A percentile compares a stretch with the other conserved stretches of the same genome.
Conservation (phyloP, 106 monocot species). For the Alisma plantagoaquatica region DNA sequence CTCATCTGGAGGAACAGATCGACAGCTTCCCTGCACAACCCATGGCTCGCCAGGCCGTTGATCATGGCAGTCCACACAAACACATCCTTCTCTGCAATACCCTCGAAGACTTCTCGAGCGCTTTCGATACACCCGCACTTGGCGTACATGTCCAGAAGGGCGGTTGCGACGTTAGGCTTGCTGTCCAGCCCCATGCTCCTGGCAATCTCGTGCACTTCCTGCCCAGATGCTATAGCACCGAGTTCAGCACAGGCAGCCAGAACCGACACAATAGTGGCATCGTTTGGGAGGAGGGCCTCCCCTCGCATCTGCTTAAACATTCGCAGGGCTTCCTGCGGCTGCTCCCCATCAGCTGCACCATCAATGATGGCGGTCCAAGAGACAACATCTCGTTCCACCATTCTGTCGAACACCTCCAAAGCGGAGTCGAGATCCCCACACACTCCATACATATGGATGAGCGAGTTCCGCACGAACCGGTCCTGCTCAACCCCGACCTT, state of each 20-base stretch:
- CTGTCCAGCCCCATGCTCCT: background rate
- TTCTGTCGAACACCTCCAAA: constrained; percentile 16
- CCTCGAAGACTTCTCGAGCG: constrained; percentile 6
- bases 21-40: constrained; percentile 31
- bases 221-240: constrained; percentile 4
- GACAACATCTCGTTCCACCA: constrained; percentile 13
- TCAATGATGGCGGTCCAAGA: constrained; percentile 22
- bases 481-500: constrained; percentile 1
- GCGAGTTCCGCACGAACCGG: constrained; percentile 12
- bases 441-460: constrained; percentile 14
- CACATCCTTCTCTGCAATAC: constrained; percentile 10
- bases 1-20: constrained; percentile 28
- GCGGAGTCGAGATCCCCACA: constrained; percentile 13
- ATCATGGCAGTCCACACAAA: constrained; percentile 38
- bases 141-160: constrained; percentile 18
- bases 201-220: constrained; percentile 7
- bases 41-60: constrained; percentile 34
- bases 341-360: constrained; percentile 4
- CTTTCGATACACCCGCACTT: constrained; percentile 22
- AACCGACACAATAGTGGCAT: constrained; percentile 15
- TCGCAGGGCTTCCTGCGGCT: constrained; percentile 5
- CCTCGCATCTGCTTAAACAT: constrained; percentile 8
- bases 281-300: constrained; percentile 7
- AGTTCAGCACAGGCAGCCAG: constrained; percentile 18
- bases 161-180: constrained; percentile 12